phyloP scores from a whole-genome alignment of 2,329 filamentous ascomycete genomes.

The Simplicillium aogashimaense region DNA sequence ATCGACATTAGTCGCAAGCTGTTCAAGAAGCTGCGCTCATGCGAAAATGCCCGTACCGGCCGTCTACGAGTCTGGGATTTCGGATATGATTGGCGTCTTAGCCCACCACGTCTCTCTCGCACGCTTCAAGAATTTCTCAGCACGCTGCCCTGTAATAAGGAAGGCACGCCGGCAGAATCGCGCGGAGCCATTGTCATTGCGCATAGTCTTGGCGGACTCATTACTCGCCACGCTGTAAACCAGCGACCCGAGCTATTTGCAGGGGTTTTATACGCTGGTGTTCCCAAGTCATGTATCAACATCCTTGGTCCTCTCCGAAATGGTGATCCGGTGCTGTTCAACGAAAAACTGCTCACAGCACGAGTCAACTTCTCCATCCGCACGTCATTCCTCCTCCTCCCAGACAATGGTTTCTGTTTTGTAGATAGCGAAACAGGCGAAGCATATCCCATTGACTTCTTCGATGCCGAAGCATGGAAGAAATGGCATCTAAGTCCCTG shows the following conservation, averaged over 20 bases:
- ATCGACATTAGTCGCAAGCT: conserved; percentile 81
- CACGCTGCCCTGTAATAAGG: conserved; percentile 62
- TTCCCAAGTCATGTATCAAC: conserved; percentile 80
- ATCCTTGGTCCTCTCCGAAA: conserved; percentile 83
- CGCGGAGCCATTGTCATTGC: conserved; percentile 73
- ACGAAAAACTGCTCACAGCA: conserved; percentile 80
- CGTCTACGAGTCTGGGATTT: conserved; percentile 78
- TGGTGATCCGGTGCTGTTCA: conserved; percentile 85
- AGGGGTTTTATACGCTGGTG: conserved; percentile 77
- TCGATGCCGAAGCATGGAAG: conserved; percentile 69
- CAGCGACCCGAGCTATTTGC: conserved; percentile 74
- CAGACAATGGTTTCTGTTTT: conserved; percentile 81
- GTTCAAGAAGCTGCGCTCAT: conserved; percentile 66
- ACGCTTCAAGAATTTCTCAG: conserved; percentile 67
- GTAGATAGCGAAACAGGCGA: conserved; percentile 73
- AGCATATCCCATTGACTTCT: conserved; percentile 76
- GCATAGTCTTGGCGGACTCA: conserved; percentile 79
- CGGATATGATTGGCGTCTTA: conserved; percentile 90
- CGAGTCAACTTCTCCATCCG: conserved; percentile 89
- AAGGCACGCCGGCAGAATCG: conserved; percentile 36
- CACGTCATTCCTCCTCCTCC: conserved; percentile 75
- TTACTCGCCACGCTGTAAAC: conserved; percentile 83
- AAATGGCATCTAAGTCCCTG: conserved; percentile 71
- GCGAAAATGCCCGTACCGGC: conserved; percentile 61
- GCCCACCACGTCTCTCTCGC: conserved; percentile 64